Percentiles rank a stretch among this genome's conserved stretches.
Conservation (phyloP, 257 asterid genomes). For the Ilex asprella region DNA sequence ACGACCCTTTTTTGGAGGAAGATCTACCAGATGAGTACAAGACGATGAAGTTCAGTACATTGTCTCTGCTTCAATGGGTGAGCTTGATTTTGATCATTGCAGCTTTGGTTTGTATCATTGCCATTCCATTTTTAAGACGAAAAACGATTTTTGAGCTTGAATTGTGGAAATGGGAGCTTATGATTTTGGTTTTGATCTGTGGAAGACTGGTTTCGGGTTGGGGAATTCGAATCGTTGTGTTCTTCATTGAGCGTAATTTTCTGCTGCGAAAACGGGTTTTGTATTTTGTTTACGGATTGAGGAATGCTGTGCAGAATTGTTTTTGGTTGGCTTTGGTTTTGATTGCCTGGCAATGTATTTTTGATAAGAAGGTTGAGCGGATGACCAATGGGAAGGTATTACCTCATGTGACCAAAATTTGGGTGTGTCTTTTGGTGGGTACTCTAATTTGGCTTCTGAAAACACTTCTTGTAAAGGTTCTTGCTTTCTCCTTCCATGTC, state of each 20-base stretch:
- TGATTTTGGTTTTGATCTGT: conserved; percentile 24
- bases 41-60: conserved; percentile 6
- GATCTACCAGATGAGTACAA: conserved; percentile 24
- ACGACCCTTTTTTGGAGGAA: conserved; percentile 23
- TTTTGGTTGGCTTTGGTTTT: conserved; percentile 22
- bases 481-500: conserved; percentile 26
- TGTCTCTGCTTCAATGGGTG: conserved; percentile 13
- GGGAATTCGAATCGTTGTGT: conserved; percentile 26
- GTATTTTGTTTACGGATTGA: conserved; percentile 32
- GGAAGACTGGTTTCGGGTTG: conserved; percentile 30
- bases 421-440: conserved; percentile 18
- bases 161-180: conserved; percentile 31
- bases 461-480: conserved; percentile 17
- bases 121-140: conserved; percentile 4
- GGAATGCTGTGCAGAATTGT: conserved; percentile 27
- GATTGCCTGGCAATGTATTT: conserved; percentile 21
- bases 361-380: conserved; percentile 19
- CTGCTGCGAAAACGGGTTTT: conserved; percentile 22
- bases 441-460: conserved; percentile 24
- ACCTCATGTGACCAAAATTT: conserved; percentile 8
- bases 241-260: conserved; percentile 25
- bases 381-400: conserved; percentile 5
- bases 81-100: conserved; percentile 19
- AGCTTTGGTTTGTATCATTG: conserved; percentile 14
- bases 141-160: conserved; percentile 11